Evolutionary conservation across 371 early-diverging fungal genomes (phyloP), one percentile per base, ranked within the genome.

Genomic region (Rhizopus sp.): DNA sequence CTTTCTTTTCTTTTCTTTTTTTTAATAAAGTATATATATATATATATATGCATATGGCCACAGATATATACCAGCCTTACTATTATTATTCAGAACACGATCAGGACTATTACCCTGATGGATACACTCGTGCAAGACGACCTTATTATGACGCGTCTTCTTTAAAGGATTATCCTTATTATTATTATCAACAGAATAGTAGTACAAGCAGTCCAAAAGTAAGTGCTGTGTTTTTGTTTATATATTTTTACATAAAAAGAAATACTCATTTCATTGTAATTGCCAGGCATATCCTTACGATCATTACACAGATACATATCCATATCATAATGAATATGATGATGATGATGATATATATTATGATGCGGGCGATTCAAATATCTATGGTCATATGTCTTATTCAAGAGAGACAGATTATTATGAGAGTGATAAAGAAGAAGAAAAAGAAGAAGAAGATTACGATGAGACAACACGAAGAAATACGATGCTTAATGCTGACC

Each of bases 401-500:
- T 5, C 7, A 37, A 37, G 6, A 37, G 7, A 10, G 38, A 37
- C 2, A 10, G 38, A 37, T 7, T 2, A 37, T 37, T 5, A 37
- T 37, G 38, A 23, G 23, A 23, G 5, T 37, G 13, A 37, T 37
- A 16, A 15, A 17, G 38, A n/a, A 29, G 52, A 23, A 29, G 9
- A 29, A 5, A 39, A 40, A 6, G 57, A 57, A 9, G 57, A 50
- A 6, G 48, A 47, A 8, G 17, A 8, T 29, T 52, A 50, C 34
- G 57, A 57, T 34, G 31, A 40, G 33, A 41, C 50, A 0, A 57
- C 57, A 0, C 40, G 41, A 29, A 40, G 49, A 23, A 57, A 57
- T 35, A 50, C 57, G 8, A 3, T 50, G n/a, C 34, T 50, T 1
- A 57, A 57, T 23, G 33, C 50, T 13, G 57, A 57, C 33, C 17